Base-by-base conservation (phyloP, 768 basidiomycete species). In the Leucocoprinus leucothites region DNA sequence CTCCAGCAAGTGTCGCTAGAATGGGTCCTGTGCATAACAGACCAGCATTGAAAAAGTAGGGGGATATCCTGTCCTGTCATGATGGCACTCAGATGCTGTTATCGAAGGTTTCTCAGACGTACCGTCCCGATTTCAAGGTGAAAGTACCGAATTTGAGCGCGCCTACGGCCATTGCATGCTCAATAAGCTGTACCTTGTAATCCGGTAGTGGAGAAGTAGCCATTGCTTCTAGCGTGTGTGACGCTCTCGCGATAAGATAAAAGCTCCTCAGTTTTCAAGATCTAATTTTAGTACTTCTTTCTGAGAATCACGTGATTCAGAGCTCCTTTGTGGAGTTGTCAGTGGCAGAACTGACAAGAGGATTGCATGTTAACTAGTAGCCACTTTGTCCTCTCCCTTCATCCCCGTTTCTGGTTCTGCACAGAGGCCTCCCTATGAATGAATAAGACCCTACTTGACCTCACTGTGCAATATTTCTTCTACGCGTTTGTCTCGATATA, bases 31-130 rank as follows among this genome's bases (percentile, higher is more conserved):
- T 85, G 67, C 85, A 90, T 60, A 99, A 78, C 19, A 93, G 80
- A 9, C 92, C 92, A 1, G 94, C 94, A 64, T 98, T 98, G 79
- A 98, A 94, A 70, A 98, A 99, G 73, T 98, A 98, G 1, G 96
- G 97, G 7, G 96, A 99, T 51, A 80, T 73, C 38, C 92, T 91
- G 69, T 38, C 38, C 7, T 6, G 4, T 4, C 11, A 38, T 4
- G 38, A 1, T 19, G 4, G 51, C 19, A 41, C 54, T 47, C 31
- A 49, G 40, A 13, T 2, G 40, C 11, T 31, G 14, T 49, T 48
- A 53, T 59, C 35, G 59, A 51, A 11, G 43, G 44, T 35, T 24
- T 55, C 49, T 25, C 16, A 41, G 42, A 52, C 87, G 61, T 68
- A 93, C 91, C 94, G 85, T 60, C 96, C 97, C 31, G 92, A 94